Base-by-base conservation (phyloP, 441 rosid species). In the Adansonia rubrostipa region DNA sequence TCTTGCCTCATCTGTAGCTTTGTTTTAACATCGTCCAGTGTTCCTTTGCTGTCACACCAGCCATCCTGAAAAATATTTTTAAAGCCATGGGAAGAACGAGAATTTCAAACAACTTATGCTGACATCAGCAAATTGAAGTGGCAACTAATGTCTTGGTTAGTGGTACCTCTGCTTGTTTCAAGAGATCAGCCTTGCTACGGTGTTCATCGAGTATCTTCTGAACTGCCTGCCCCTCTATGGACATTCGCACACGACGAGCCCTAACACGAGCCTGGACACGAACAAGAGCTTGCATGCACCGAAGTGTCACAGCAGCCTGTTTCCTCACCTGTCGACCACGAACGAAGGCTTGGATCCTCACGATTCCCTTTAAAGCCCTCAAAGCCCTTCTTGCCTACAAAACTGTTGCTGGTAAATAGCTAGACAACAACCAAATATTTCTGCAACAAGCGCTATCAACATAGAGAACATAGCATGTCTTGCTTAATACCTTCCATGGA, bases 211-310 rank as follows among this genome's bases (percentile, higher is more conserved):
- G 85, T 76, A 94, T 61, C 81, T 86, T 82, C 81, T 92, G 97
- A 64, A 96, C 97, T 36, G 91, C 93, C 85, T 94, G 97, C 36
- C 99, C 99, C 81, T 96, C 93, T 0, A 84, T 69, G 40, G 99
- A 91, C 97, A 94, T 87, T 42, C 99, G 84, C 7, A 94, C 99
- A 17, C 90, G 93, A 56, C 95, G 93, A 66, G 99, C 99, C 87
- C 99, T 87, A 10, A 94, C 97, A 53, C 97, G 90, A 54, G 99
- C 99, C 73, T 96, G 99, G 15, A 96, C 98, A 40, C 99, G 84
- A 33, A 94, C 98, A 6, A 96, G 92, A 82, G 99, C 99, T 84
- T 96, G 99, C 98, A 96, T 96, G 76, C 98, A 96, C 84, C 96
- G 88, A 24, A 96, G 85, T 14, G 98, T 96, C 64, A 94, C 98